Percentiles rank a stretch among this genome's conserved stretches.
phyloP scores from a whole-genome alignment of 202 grass and related monocot genomes.

The Brachypodium distachyon region DNA sequence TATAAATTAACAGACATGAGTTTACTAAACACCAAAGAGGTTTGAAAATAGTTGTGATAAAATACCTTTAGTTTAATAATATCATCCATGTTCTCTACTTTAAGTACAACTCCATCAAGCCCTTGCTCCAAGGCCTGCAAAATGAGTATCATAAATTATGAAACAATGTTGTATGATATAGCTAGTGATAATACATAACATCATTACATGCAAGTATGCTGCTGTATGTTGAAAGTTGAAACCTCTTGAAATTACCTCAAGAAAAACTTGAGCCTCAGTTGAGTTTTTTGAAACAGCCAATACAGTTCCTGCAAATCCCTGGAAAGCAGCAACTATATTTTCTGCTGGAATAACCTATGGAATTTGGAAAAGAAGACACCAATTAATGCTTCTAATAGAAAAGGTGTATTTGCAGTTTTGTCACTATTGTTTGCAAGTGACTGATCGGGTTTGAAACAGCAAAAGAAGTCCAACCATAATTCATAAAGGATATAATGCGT shows the following conservation, averaged over 20 bases:
- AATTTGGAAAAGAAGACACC: constrained; percentile 9
- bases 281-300: constrained; percentile 80
- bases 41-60: not conserved
- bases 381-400: constrained; percentile 1
- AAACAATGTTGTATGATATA: constrained; percentile 5
- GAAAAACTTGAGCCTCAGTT: constrained; percentile 84
- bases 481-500: not conserved
- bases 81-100: constrained; percentile 66
- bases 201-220: not conserved
- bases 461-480: not conserved
- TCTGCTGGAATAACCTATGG: constrained; percentile 89
- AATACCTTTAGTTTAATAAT: constrained; percentile 86
- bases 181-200: not conserved
- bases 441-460: not conserved
- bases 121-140: constrained; percentile 88
- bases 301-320: constrained; percentile 57
- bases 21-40: constrained; percentile 4
- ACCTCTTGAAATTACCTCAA: constrained; percentile 51
- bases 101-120: constrained; percentile 85
- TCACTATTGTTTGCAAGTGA: not conserved
- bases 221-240: not conserved
- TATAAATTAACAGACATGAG: not conserved
- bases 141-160: not conserved
- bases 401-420: not conserved
- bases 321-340: constrained; percentile 89